A percentile compares a stretch with the other conserved stretches of the same genome.
phyloP scores from a whole-genome alignment of 169 alveolate species.

The Eimeria falciformis region DNA sequence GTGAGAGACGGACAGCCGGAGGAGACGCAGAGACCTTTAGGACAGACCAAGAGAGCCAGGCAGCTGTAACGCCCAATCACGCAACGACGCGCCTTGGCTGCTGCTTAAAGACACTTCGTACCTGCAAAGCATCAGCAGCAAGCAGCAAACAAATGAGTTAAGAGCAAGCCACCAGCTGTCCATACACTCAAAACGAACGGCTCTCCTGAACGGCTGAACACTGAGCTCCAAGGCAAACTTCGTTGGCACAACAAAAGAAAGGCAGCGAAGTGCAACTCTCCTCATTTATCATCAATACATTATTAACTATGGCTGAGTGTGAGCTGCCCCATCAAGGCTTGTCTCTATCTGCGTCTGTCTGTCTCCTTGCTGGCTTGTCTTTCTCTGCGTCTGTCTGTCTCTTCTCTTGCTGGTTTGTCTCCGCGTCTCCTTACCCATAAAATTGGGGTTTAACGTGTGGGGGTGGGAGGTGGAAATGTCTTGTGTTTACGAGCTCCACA shows the following conservation, averaged over 20 bases:
- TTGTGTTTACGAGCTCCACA: slow-evolving; percentile 39
- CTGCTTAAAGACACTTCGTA: slow-evolving; percentile 54
- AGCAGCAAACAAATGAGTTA: background rate
- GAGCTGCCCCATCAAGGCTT: background rate
- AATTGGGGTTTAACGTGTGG: slow-evolving; percentile 47
- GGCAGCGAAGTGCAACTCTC: too few relatives aligned
- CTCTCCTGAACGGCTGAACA: too few relatives aligned
- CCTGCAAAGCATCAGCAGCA: slow-evolving; percentile 47
- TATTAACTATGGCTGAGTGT: too few relatives aligned
- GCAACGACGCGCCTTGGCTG: slow-evolving; percentile 31
- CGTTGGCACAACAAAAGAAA: too few relatives aligned
- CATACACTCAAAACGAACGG: background rate
- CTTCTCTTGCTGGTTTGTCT: background rate
- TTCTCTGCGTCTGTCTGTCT: background rate
- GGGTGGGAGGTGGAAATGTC: slow-evolving; percentile 70
- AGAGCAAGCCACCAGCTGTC: background rate
- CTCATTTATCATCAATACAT: too few relatives aligned
- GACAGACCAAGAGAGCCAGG: slow-evolving; percentile 34
- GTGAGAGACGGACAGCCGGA: background rate
- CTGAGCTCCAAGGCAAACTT: too few relatives aligned
- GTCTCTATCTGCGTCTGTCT: background rate
- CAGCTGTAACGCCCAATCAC: slow-evolving; percentile 67
- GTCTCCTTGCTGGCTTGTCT: background rate
- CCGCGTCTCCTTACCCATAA: slow-evolving; percentile 24
- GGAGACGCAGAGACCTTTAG: background rate